These are phyloP conservation scores for Leucocoprinus leucothites DNA, from an alignment of 768 basidiomycete species.

Conservation along the genomic window DNA sequence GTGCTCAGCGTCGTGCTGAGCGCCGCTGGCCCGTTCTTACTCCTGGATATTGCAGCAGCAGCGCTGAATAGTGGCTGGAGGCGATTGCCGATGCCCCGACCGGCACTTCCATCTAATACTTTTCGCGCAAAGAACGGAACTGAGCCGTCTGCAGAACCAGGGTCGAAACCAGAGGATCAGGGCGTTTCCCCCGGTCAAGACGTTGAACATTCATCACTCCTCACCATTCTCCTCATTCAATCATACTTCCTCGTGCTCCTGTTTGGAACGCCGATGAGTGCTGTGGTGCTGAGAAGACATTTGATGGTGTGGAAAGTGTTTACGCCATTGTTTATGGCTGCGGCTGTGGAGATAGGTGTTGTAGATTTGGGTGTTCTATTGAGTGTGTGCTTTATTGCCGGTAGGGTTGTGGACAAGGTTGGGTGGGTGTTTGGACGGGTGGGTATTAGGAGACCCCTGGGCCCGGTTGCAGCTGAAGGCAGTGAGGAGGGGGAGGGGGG, in stretches of 20 bases:
- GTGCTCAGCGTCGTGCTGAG: no score
- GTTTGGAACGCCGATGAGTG: conserved; percentile 66
- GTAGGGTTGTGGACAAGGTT: no score
- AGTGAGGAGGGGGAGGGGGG: not conserved
- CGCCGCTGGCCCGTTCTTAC: no score
- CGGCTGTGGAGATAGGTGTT: conserved; percentile 58
- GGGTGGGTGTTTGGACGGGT: conserved; percentile 11
- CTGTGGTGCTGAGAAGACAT: conserved; percentile 77
- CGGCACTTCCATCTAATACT: not conserved
- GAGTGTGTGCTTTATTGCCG: no score
- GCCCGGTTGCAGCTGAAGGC: no score
- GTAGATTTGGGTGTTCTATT: conserved; percentile 66
- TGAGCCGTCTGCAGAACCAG: conserved; percentile 15
- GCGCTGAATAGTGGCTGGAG: conserved; percentile 86
- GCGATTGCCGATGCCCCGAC: conserved; percentile 51
- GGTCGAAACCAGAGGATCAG: no score
- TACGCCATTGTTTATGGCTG: conserved; percentile 90
- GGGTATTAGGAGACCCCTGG: not conserved
- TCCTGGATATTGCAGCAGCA: conserved; percentile 45
- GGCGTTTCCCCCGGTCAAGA: no score
- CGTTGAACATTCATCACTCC: no score
- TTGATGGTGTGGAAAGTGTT: conserved; percentile 99
- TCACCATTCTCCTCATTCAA: no score
- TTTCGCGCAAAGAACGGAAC: not conserved
- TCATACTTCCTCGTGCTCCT: conserved; percentile 65